These are phyloP conservation scores for Sanghuangporus sanghuang DNA, from an alignment of 1,284 basidiomycete genomes.

Conservation along the genomic window DNA sequence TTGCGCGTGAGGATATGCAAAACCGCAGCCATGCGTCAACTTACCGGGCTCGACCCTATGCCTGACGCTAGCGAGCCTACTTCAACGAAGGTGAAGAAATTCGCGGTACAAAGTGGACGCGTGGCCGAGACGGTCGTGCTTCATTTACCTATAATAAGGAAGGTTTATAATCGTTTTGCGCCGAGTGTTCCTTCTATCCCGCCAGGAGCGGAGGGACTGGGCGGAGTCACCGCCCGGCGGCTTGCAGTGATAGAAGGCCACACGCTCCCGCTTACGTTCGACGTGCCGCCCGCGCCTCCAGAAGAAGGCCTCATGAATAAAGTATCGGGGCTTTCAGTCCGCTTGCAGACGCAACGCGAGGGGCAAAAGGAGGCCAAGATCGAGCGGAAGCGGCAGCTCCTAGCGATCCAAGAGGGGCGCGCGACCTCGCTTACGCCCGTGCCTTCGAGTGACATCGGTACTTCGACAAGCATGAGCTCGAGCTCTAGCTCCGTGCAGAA, in stretches of 20 bases:
- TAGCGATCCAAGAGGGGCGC: slow-evolving; percentile 2
- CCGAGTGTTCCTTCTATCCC: neutral
- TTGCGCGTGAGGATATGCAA: slow-evolving; percentile 19
- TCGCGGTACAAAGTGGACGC: neutral
- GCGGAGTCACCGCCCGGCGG: neutral
- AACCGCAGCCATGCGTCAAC: slow-evolving; percentile 18
- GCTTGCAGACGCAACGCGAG: neutral
- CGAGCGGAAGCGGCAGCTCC: neutral
- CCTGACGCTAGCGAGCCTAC: neutral
- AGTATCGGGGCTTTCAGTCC: neutral
- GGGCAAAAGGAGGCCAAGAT: neutral
- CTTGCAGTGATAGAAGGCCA: neutral
- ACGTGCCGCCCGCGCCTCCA: neutral
- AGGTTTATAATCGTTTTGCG: neutral
- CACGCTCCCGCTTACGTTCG: neutral
- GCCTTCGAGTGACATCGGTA: neutral
- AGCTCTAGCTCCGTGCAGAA: neutral
- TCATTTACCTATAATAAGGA: neutral
- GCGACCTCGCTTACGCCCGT: neutral
- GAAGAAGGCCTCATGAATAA: slow-evolving; percentile 1
- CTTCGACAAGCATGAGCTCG: neutral
- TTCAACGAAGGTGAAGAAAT: neutral
- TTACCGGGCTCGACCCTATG: slow-evolving; percentile 12
- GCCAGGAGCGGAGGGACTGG: neutral
- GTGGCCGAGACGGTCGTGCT: slow-evolving; percentile 1